Percentiles rank a stretch among this genome's conserved stretches.
Evolutionary conservation across 1,284 basidiomycete species (phyloP).

Genomic region (Ceratobasidium sp.): DNA sequence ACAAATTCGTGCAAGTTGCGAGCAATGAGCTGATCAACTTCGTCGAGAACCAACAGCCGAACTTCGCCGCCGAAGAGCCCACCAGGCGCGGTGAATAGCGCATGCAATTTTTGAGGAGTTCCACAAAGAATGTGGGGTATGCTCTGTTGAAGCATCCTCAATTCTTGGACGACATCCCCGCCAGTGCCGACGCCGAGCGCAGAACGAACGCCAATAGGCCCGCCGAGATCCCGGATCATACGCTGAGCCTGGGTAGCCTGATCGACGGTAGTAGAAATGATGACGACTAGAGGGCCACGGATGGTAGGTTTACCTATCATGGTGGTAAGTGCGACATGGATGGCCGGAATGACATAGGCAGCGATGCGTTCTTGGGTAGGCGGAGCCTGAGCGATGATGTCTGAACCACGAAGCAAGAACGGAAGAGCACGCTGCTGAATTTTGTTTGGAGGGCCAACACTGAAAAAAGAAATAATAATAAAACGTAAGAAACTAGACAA

Average conservation of each 20-base stretch:
- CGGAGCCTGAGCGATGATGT: slow-evolving; percentile 98
- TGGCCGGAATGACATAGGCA: slow-evolving; percentile 93
- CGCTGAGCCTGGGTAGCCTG: slow-evolving; percentile 98
- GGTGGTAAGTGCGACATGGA: slow-evolving; percentile 81
- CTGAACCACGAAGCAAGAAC: slow-evolving; percentile 90
- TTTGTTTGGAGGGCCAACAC: slow-evolving; percentile 97
- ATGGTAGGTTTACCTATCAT: slow-evolving; percentile 58
- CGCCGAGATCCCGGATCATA: slow-evolving; percentile 93
- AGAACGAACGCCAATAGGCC: slow-evolving; percentile 87
- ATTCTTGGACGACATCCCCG: slow-evolving; percentile 76
- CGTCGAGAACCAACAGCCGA: slow-evolving; percentile 91
- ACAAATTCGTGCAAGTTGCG: slow-evolving; percentile 96
- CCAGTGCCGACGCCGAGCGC: slow-evolving; percentile 83
- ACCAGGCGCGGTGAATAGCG: slow-evolving; percentile 83
- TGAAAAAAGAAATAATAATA: no score
- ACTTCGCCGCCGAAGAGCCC: slow-evolving; percentile 83
- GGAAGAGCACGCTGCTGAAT: slow-evolving; percentile 97
- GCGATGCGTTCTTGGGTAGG: slow-evolving; percentile 98
- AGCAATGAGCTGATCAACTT: slow-evolving; percentile 97
- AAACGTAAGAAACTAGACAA: no score
- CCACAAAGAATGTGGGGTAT: slow-evolving; percentile 95
- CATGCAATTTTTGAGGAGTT: slow-evolving; percentile 94
- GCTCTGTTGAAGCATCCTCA: slow-evolving; percentile 86
- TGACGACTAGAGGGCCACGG: slow-evolving; percentile 85
- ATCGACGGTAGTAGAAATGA: slow-evolving; percentile 97